Evolutionary conservation across 2,329 filamentous ascomycete species (phyloP).

Genomic region (Davidsoniella australis): DNA sequence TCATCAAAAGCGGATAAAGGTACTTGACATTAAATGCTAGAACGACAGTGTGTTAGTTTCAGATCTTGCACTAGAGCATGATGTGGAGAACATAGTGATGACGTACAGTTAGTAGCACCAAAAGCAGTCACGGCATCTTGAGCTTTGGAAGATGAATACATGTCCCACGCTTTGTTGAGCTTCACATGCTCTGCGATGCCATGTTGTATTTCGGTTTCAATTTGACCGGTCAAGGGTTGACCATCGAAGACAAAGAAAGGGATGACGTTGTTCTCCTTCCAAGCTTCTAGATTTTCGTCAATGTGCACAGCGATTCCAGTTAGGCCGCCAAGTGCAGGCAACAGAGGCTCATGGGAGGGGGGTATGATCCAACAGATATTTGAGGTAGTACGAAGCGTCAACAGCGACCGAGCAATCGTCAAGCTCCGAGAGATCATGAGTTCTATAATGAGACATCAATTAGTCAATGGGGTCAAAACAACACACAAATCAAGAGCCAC

Average conservation of each 20-base stretch:
- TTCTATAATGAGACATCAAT: constrained; percentile 22
- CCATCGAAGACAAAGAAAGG: constrained; percentile 88
- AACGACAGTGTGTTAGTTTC: not conserved
- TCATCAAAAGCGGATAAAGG: constrained; percentile 61
- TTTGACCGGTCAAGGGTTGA: constrained; percentile 59
- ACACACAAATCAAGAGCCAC: not conserved
- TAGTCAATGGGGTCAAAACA: not conserved
- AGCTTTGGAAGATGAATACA: constrained; percentile 69
- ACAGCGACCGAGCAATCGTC: constrained; percentile 63
- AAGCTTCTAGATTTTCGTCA: constrained; percentile 55
- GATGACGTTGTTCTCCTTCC: constrained; percentile 52
- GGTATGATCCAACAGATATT: constrained; percentile 53
- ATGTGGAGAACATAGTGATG: not conserved
- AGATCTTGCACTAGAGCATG: not conserved
- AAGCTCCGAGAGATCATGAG: constrained; percentile 50
- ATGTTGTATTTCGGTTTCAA: constrained; percentile 48
- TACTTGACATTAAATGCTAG: constrained; percentile 55
- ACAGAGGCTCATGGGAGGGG: constrained; percentile 68
- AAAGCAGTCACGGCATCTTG: constrained; percentile 74
- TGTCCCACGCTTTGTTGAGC: constrained; percentile 66
- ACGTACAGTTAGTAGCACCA: constrained; percentile 54
- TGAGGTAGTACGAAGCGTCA: constrained; percentile 79
- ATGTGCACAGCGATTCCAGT: constrained; percentile 65
- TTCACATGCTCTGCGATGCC: constrained; percentile 49
- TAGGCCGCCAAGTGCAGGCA: constrained; percentile 76